phyloP scores from a whole-genome alignment of 192 early-diverging fungal genomes.

The Umbelopsis vinacea region DNA sequence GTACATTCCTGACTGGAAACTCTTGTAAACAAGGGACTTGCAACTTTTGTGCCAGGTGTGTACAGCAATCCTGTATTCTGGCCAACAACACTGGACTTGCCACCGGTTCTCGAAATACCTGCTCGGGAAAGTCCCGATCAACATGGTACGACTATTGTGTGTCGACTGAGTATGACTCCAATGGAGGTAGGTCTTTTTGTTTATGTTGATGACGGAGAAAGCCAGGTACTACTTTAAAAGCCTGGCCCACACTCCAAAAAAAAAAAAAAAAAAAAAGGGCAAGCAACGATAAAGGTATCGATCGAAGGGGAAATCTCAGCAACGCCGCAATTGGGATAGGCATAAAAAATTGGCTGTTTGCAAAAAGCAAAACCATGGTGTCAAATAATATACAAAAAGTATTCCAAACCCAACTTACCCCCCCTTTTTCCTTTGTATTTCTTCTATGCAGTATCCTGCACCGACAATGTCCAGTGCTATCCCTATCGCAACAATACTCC shows the following conservation, averaged over 20 bases:
- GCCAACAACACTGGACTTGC: background rate
- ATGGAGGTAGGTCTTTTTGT: constrained; percentile 13
- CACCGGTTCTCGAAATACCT: background rate
- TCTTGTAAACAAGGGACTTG: constrained; percentile 7
- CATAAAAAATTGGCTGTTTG: too few relatives aligned
- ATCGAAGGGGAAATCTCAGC: too few relatives aligned
- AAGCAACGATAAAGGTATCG: too few relatives aligned
- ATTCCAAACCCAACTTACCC: background rate
- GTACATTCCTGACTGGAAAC: constrained; percentile 10
- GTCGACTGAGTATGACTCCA: background rate
- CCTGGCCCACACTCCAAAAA: too few relatives aligned
- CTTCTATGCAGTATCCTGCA: background rate
- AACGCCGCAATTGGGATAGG: too few relatives aligned
- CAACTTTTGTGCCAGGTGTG: constrained; percentile 18
- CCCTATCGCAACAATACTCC: constrained; percentile 5
- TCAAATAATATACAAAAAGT: too few relatives aligned
- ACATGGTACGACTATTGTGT: constrained; percentile 17
- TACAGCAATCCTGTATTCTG: constrained; percentile 16
- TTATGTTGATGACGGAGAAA: too few relatives aligned
- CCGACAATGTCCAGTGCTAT: constrained; percentile 15
- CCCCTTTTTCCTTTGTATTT: too few relatives aligned
- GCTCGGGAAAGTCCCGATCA: constrained; percentile 8
- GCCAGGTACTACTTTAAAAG: too few relatives aligned
- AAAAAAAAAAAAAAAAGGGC: too few relatives aligned
- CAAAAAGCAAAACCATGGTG: too few relatives aligned